A percentile compares a stretch with the other conserved stretches of the same genome.
Evolutionary conservation across 73 alveolate genomes (phyloP).

Genomic region (Uronychia setigera): DNA sequence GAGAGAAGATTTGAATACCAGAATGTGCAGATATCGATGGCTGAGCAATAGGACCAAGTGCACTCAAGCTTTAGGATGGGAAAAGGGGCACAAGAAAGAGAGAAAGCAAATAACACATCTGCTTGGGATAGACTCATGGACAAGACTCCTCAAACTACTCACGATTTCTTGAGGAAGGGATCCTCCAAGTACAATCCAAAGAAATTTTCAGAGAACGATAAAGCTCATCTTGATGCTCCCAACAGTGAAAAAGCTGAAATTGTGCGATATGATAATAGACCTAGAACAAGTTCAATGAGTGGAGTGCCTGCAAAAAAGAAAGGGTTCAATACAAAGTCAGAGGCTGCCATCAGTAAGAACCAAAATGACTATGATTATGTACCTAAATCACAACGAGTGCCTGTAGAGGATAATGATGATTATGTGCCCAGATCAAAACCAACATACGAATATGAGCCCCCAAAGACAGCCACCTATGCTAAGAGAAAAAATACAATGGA

Average conservation of each 20-base stretch:
- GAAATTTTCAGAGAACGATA: background rate
- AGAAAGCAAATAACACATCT: background rate
- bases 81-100: background rate
- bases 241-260: background rate
- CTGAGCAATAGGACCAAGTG: background rate
- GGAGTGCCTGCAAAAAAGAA: too few relatives aligned
- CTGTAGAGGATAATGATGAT: too few relatives aligned
- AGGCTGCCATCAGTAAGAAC: too few relatives aligned
- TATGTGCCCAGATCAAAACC: too few relatives aligned
- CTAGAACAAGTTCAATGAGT: too few relatives aligned
- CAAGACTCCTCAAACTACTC: background rate
- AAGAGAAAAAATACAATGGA: too few relatives aligned
- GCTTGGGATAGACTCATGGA: background rate
- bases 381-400: too few relatives aligned
- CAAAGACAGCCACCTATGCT: too few relatives aligned
- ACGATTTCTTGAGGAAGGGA: background rate
- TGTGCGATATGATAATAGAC: background rate
- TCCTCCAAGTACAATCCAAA: background rate
- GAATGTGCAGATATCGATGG: background rate
- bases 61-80: background rate
- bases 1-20: conserved; percentile 1
- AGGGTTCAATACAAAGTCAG: too few relatives aligned
- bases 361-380: too few relatives aligned
- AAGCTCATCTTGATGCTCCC: conserved; percentile 1
- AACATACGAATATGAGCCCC: too few relatives aligned